Percentiles rank a stretch among this genome's conserved stretches.
phyloP scores from a whole-genome alignment of 2,329 filamentous ascomycete species.

The Pseudogymnoascus sp. region DNA sequence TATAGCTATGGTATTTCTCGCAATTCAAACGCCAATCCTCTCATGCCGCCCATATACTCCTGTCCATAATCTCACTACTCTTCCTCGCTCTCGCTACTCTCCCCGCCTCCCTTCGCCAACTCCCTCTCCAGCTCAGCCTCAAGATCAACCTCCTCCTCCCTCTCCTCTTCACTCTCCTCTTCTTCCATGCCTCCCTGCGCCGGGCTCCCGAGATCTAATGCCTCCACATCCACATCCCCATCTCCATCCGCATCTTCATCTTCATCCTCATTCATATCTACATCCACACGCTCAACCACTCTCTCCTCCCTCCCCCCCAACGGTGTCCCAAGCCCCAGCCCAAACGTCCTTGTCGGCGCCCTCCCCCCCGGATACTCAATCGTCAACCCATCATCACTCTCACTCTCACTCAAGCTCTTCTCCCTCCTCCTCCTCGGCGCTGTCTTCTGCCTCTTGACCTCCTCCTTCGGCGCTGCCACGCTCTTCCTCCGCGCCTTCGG shows the following conservation, averaged over 20 bases:
- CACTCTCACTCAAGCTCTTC: constrained; percentile 29
- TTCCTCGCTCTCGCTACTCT: constrained; percentile 29
- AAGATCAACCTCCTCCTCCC: constrained; percentile 23
- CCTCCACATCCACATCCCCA: constrained; percentile 39
- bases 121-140: constrained; percentile 27
- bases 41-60: neutral
- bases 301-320: neutral
- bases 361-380: constrained; percentile 52
- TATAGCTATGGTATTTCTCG: neutral
- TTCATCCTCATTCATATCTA: constrained; percentile 35
- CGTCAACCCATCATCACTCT: constrained; percentile 48
- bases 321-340: neutral
- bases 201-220: constrained; percentile 40
- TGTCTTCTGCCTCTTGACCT: constrained; percentile 25
- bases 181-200: constrained; percentile 13
- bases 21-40: neutral
- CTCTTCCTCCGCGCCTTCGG: constrained; percentile 12
- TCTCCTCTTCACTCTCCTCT: constrained; percentile 24
- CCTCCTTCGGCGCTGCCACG: constrained; percentile 20
- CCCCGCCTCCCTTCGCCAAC: constrained; percentile 20
- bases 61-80: constrained; percentile 18
- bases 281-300: constrained; percentile 10
- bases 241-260: constrained; percentile 30
- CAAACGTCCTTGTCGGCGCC: constrained; percentile 19
- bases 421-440: constrained; percentile 10